Conservation (phyloP, 495 filamentous ascomycete species). For the Chaetomidium leptoderma region DNA sequence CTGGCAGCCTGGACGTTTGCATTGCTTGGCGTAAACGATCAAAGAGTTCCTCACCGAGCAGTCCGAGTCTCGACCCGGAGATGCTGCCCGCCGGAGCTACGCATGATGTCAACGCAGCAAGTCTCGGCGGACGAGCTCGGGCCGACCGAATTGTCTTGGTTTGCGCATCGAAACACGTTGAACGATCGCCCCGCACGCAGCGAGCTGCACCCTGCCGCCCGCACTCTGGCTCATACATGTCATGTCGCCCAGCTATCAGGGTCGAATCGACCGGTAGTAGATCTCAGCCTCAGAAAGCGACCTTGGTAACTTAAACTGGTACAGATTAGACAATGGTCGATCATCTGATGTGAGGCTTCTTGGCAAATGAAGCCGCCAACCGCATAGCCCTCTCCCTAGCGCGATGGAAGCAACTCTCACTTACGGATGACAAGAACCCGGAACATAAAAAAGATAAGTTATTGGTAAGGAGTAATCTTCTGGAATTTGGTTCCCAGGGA, state of each 20-base stretch:
- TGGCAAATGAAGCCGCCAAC: no score
- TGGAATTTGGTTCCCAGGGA: background rate
- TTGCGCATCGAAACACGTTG: constrained; percentile 4
- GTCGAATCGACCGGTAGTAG: constrained; percentile 5
- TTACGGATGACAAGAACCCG: background rate
- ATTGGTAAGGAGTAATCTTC: background rate
- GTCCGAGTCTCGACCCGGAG: background rate
- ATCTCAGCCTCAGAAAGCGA: constrained; percentile 20
- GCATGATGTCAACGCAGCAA: background rate
- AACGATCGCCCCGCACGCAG: background rate
- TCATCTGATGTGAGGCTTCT: constrained; percentile 13
- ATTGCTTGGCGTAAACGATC: background rate
- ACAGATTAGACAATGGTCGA: constrained; percentile 3
- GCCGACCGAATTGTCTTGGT: background rate
- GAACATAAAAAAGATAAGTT: background rate
- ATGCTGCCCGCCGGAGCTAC: background rate
- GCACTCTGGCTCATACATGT: background rate
- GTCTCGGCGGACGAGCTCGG: background rate
- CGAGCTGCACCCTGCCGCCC: background rate
- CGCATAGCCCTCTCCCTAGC: no score
- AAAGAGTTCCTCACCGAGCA: background rate
- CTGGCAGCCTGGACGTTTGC: background rate
- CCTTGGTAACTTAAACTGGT: background rate
- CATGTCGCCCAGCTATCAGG: background rate
- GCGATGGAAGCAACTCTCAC: no score